Base-by-base conservation (phyloP, 345 rosid species). In the Populus alba region DNA sequence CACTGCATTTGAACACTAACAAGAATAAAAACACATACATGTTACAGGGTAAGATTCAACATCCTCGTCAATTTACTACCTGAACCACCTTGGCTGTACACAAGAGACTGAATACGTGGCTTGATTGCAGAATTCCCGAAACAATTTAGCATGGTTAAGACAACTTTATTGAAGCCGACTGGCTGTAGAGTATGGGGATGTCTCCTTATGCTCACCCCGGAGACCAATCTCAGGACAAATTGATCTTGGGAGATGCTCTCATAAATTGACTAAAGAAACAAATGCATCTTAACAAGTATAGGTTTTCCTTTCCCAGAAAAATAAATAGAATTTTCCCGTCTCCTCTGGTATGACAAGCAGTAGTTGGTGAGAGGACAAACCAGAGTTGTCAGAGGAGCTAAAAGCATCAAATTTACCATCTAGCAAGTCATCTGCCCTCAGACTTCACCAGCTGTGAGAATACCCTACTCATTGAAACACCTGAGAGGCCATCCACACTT, bases 371-470 rank as follows among this genome's bases (percentile, higher is more conserved):
- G 68, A 20, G 31, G 65, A 66, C 61, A 25, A 25, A 70, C 53
- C 71, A 37, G 3, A 29, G 73, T 22, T 33, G 33, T 25, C 9
- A 33, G 20, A 23, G 68, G 67, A 79, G 33, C 51, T 33, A 13
- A 74, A 35, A 12, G 31, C n/a, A 27, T 38, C 41, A 39, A 59
- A 38, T 11, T 57, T 55, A 35, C 43, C 29, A 47, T 39, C 55
- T 38, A 25, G 39, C 15, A 43, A 68, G 20, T 88, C 82, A 92
- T 45, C 97, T 85, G 75, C 98, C 96, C 78, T 94, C 94, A 18
- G 97, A 90, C 81, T 94, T 91, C 35, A 91, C 84, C 22, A 91
- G 87, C 87, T 94, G 98, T 3, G 97, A 94, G 91, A 94, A 91
- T 68, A 92, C 96, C 77, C 85, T 86, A 79, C 94, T 91, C 91